Base-by-base conservation (phyloP, 768 basidiomycete genomes). In the Collybia mongolica region DNA sequence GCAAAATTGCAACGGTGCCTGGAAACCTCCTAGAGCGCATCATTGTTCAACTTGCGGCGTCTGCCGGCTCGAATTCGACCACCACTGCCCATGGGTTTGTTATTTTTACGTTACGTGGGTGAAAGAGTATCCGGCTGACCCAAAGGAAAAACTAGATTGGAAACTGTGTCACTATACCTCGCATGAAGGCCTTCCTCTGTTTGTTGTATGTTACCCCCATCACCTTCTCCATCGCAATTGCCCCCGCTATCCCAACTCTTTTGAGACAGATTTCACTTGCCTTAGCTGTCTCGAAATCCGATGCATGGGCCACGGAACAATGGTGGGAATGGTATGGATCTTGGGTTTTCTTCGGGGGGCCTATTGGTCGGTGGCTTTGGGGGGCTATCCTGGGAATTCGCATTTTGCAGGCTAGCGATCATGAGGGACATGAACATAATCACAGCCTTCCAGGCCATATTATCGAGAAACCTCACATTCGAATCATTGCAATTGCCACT, bases 251-350 rank as follows among this genome's bases (percentile, higher is more conserved):
- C 18, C 38, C 26, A 8, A 54, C 56, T 29, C 62, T 77, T 6
- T 22, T 46, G 32, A 47, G 36, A 6, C 69, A 74, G 47, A 53
- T 70, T 29, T 35, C 54, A 15, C 46, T 57, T 28, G 74, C 71
- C 0, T 42, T 72, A 11, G 19, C 23, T 2, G 50, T 55, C 1
- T 75, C 75, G 2, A 61, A 55, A 39, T 32, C 50, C 3, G 62
- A 69, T 53, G 17, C 62, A 19, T 69, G 67, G 64, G 58, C 64
- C 9, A 57, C 47, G 7, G 23, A 52, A 39, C 48, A 65, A 2
- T 77, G 75, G 75, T 77, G 75, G 75, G 53, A 70, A 28, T 71
- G 71, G 70, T 62, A 60, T 29, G 71, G 71, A 3, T 76, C 75
- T 4, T 77, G 74, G 74, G 64, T 75, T 12, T 58, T 75, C 46